Conservation (phyloP, 805 yeast genomes). For the Tetrapisispora namnaoensis region DNA sequence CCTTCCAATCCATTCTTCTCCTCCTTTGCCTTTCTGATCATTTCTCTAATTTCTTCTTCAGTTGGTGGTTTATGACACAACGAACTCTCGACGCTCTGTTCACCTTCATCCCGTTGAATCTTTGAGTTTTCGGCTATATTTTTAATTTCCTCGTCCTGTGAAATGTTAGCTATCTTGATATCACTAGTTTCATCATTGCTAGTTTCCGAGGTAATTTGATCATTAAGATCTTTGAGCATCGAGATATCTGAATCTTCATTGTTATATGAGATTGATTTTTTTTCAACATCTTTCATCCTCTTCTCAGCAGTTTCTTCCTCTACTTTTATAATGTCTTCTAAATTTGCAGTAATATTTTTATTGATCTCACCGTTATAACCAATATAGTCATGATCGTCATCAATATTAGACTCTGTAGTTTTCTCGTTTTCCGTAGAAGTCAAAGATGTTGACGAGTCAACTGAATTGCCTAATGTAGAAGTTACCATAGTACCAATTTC, state of each 20-base stretch:
- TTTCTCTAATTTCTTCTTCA: slow-evolving; percentile 1
- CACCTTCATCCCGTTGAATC: background rate
- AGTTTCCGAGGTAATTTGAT: background rate
- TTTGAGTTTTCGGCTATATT: background rate
- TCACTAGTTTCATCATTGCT: background rate
- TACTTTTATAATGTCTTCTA: background rate
- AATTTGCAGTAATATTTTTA: background rate
- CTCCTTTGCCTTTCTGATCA: background rate
- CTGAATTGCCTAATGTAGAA: background rate
- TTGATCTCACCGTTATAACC: background rate
- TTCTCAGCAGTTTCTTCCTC: background rate
- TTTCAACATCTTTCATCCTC: background rate
- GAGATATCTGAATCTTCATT: background rate
- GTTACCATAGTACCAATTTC: slow-evolving; percentile 7
- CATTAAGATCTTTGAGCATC: background rate
- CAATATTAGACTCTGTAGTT: background rate
- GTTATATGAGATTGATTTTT: background rate
- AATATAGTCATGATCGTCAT: background rate
- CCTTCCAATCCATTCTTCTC: background rate
- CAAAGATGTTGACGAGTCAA: background rate
- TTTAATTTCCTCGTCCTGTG: slow-evolving; percentile 1
- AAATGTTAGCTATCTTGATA: background rate
- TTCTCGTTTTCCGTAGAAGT: too few species aligned
- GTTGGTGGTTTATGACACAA: slow-evolving; percentile 1
- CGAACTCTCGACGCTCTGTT: background rate